Base-by-base conservation (phyloP, 78 protist genomes). In the Dictyostelium firmibasis region DNA sequence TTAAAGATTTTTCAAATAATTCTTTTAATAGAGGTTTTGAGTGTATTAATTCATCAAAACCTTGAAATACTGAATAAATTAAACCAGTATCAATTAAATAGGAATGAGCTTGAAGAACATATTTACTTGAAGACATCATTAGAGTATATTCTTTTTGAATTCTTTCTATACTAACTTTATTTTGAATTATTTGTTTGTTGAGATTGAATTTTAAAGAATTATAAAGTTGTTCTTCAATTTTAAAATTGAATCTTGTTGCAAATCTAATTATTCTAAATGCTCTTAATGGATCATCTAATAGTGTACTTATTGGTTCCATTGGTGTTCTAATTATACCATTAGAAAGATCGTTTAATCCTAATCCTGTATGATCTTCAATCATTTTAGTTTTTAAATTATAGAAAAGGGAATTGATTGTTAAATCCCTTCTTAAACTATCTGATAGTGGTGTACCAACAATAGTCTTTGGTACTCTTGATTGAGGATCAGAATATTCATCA, bases 251-350 rank as follows among this genome's bases (percentile, higher is more conserved):
- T n/a, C 96, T 94, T 9, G 89, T 50, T 33, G 99, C 87, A 47
- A 97, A 99, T 27, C 99, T 79, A 20, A 97, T 25, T 3, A 94
- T 94, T 38, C 99, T 77, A 44, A 99, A 89, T 36, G 97, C 93
- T 23, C 99, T 91, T 29, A 99, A 96, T 4, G 99, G 99, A 79
- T 99, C 99, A n/a, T 99, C 99, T 33, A 14, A 11, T 35, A 99
- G 81, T 1, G 99, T 98, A 6, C 29, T 20, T 2, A 7, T 0
- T 4, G 99, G 99, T 0, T 27, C 62, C 4, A 98, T 91, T 7
- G 99, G 99, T 0, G 99, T 98, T 13, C 98, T 64, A 41, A 98
- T 47, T 11, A 97, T 9, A 5, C 84, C 16, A 13, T 35, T 38
- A 11, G 47, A 9, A 0, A 98, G 75, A 84, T 98, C 99, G 8